Evolutionary conservation across 495 filamentous ascomycete genomes (phyloP), one percentile per base, ranked within the genome.

Genomic region (Gamarada debralockiae): DNA sequence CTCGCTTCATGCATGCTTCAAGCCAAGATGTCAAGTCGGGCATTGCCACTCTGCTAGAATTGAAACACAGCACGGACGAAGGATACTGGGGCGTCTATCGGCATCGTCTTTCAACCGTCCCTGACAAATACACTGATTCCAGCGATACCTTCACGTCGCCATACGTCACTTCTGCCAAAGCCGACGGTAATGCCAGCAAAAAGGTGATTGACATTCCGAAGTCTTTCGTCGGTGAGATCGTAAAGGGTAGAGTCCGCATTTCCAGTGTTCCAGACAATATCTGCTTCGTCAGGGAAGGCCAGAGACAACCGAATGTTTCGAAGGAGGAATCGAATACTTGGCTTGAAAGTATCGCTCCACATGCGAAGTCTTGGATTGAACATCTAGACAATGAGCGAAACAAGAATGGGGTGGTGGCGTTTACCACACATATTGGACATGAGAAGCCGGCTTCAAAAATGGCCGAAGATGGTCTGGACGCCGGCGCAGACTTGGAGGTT

Each of bases 1-100:
- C 40, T 3, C 46, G 60, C 27, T 58, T 58, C 13, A 63, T 62
- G 20, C 49, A 59, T 46, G 57, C 56, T 5, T 64, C 64, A 1
- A 64, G 48, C 48, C 52, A 56, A 17, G 24, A 43, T 13, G 24
- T 39, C 10, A 12, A 33, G 13, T 50, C 40, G 8, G 58, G 60
- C 7, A 29, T 59, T n/a, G 58, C 62, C 12, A 41, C 55, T 41
- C 50, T 69, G 12, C 54, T 59, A 3, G 4, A 42, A n/a, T 50
- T 52, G 38, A 48, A 53, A 5, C 43, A 55, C 2, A 48, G 58
- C 15, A 44, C 23, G 1, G 62, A 65, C n/a, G 44, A 44, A n/a
- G 66, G 66, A 17, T 67, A 67, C 44, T 69, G 66, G 66, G 63
- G 65, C 0, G 65, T 63, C 25, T 64, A 65, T 52, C 59, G 58